Evolutionary conservation across 2,329 filamentous ascomycete genomes (phyloP), one percentile per base, ranked within the genome.

Genomic region (Curvularia sp.): DNA sequence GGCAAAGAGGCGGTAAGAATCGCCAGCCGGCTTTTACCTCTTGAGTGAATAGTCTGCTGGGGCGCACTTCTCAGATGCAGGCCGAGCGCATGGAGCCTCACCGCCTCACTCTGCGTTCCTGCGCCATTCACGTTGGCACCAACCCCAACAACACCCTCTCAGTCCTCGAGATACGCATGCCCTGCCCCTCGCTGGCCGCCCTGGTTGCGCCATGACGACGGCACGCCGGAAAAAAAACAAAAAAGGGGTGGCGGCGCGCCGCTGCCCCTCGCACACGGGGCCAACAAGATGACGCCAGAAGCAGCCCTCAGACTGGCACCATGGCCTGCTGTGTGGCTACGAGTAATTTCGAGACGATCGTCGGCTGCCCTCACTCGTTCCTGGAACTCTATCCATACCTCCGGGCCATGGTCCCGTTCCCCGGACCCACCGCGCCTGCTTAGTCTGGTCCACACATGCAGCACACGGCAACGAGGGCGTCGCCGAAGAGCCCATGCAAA

Each of bases 1-100:
- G 44, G 28, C 58, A 61, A 75, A 76, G 72, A 67, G 71, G 74
- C 74, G 74, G 74, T 76, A 76, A 71, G 59, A 58, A 49, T 35
- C 39, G 64, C 63, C 63, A 58, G 53, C 61, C 58, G 54, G 53
- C 62, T 62, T 63, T 67, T 72, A 61, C 70, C 70, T 68, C 49
- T 70, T 69, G 63, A 49, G 68, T 71, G 57, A 56, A 63, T 73
- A 71, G 66, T 69, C 63, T 61, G 52, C 57, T 62, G 53, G 57
- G 47, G 52, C 58, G 62, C 62, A 65, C 55, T 61, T 61, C 57
- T 62, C 56, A 62, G 64, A 64, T 62, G 67, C 67, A 67, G 60
- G 60, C 57, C 49, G 49, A 57, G 63, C 61, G 59, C 58, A 55
- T 49, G 30, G 46, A 44, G 58, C 59, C 69, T 72, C 68, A 70